Evolutionary conservation across 202 grass and related monocot genomes (phyloP).

Genomic region (Carex sylvatica): DNA sequence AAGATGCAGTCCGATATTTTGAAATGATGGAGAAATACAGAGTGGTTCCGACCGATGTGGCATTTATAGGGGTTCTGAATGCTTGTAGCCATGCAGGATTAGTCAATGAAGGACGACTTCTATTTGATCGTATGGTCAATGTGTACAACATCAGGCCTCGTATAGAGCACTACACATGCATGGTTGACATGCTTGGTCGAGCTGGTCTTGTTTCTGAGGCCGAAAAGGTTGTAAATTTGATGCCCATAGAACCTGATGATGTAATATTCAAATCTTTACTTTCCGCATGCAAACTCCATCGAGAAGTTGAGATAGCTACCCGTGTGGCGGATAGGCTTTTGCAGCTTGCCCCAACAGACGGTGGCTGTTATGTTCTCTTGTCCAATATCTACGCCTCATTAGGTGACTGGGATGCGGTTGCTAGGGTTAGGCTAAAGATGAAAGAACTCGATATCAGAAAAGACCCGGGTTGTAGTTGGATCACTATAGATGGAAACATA

Average conservation of each 20-base stretch:
- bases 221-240: slow-evolving; percentile 33
- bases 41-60: slow-evolving; percentile 53
- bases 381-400: slow-evolving; percentile 74
- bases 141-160: slow-evolving; percentile 46
- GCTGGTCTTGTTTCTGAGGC: slow-evolving; percentile 55
- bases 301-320: slow-evolving; percentile 55
- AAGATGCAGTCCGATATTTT: slow-evolving; percentile 53
- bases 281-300: slow-evolving; percentile 48
- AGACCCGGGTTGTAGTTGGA: slow-evolving; percentile 63
- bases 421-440: slow-evolving; percentile 42
- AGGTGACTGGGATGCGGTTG: slow-evolving; percentile 58
- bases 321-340: slow-evolving; percentile 59
- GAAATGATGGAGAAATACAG: slow-evolving; percentile 50
- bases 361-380: slow-evolving; percentile 58
- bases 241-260: slow-evolving; percentile 49
- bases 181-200: slow-evolving; percentile 65
- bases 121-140: slow-evolving; percentile 50
- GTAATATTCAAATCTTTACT: slow-evolving; percentile 62
- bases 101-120: slow-evolving; percentile 35
- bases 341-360: slow-evolving; percentile 56
- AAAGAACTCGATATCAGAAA: slow-evolving; percentile 56
- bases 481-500: slow-evolving; percentile 52
- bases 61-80: slow-evolving; percentile 69
- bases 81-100: slow-evolving; percentile 57
- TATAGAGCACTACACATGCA: slow-evolving; percentile 74